phyloP scores from a whole-genome alignment of 768 basidiomycete genomes.

The Thelephora ganbajun region DNA sequence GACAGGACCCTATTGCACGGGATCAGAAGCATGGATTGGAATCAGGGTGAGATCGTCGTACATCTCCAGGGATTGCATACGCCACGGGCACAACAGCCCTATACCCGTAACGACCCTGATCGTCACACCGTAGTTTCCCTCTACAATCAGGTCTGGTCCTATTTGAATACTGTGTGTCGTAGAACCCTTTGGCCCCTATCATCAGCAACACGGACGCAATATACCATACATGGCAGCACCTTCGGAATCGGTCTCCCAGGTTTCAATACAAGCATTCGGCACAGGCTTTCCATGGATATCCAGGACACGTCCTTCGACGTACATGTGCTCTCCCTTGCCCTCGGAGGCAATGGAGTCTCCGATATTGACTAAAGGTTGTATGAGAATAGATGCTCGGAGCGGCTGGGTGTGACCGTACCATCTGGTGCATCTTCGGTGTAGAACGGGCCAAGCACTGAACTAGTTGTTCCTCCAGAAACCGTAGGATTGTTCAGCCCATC shows the following conservation, averaged over 20 bases:
- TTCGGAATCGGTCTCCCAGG: slow-evolving; percentile 68
- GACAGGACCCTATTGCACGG: slow-evolving; percentile 45
- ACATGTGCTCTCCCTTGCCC: slow-evolving; percentile 78
- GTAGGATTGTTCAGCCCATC: slow-evolving; percentile 62
- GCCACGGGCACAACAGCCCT: slow-evolving; percentile 57
- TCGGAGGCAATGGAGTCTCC: slow-evolving; percentile 78
- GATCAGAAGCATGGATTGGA: slow-evolving; percentile 8
- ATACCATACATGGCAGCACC: slow-evolving; percentile 19
- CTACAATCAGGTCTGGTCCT: slow-evolving; percentile 57
- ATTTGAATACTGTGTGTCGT: slow-evolving; percentile 38
- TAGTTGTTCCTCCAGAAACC: slow-evolving; percentile 49
- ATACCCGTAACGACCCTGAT: slow-evolving; percentile 55
- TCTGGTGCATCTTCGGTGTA: slow-evolving; percentile 66
- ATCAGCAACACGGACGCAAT: background rate
- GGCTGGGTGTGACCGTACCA: slow-evolving; percentile 23
- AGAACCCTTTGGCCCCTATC: slow-evolving; percentile 12
- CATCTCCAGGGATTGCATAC: slow-evolving; percentile 69
- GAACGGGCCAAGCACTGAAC: slow-evolving; percentile 74
- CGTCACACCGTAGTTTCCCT: slow-evolving; percentile 42
- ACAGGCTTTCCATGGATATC: slow-evolving; percentile 51
- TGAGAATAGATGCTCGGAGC: slow-evolving; percentile 21
- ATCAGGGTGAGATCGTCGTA: slow-evolving; percentile 13
- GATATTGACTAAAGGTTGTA: slow-evolving; percentile 31
- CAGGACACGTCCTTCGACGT: slow-evolving; percentile 57
- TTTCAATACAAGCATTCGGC: slow-evolving; percentile 53